Conservation (phyloP, 2,329 filamentous ascomycete genomes). For the Fusarium sp. region DNA sequence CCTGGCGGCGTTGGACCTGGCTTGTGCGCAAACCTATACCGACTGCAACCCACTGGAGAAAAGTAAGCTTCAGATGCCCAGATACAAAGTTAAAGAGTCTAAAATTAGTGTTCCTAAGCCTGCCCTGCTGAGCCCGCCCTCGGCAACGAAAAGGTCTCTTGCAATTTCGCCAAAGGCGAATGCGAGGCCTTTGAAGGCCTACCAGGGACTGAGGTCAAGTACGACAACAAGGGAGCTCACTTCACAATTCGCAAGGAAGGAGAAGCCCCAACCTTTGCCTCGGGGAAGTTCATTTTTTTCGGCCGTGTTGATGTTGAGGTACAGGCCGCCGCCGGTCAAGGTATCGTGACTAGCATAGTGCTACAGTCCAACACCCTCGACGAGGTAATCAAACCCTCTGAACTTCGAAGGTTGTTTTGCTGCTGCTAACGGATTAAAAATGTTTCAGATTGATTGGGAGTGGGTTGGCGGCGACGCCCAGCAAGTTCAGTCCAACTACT, state of each 20-base stretch:
- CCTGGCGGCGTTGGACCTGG: slow-evolving; percentile 44
- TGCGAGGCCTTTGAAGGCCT: slow-evolving; percentile 65
- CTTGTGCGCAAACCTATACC: slow-evolving; percentile 65
- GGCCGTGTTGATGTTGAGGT: slow-evolving; percentile 83
- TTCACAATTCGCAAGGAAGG: slow-evolving; percentile 75
- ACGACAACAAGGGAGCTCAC: slow-evolving; percentile 61
- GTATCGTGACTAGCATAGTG: slow-evolving; percentile 89
- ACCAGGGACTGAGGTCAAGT: slow-evolving; percentile 60
- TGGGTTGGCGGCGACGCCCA: slow-evolving; percentile 81
- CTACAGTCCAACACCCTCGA: slow-evolving; percentile 90
- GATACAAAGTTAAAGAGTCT: background rate
- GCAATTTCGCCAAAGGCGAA: slow-evolving; percentile 81
- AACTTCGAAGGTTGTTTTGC: background rate
- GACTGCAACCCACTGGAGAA: slow-evolving; percentile 64
- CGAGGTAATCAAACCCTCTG: slow-evolving; percentile 40
- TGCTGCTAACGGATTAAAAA: background rate
- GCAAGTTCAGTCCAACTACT: slow-evolving; percentile 89
- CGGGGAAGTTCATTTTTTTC: slow-evolving; percentile 95
- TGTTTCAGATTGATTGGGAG: slow-evolving; percentile 86
- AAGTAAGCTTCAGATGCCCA: slow-evolving; percentile 46
- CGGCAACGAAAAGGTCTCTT: slow-evolving; percentile 64
- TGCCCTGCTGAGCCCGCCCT: slow-evolving; percentile 83
- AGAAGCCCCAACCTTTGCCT: slow-evolving; percentile 78
- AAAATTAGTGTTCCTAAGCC: slow-evolving; percentile 45
- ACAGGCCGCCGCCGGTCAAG: slow-evolving; percentile 80